Base-by-base conservation (phyloP, 768 basidiomycete genomes). In the Tylopilus cervinicoccineus region DNA sequence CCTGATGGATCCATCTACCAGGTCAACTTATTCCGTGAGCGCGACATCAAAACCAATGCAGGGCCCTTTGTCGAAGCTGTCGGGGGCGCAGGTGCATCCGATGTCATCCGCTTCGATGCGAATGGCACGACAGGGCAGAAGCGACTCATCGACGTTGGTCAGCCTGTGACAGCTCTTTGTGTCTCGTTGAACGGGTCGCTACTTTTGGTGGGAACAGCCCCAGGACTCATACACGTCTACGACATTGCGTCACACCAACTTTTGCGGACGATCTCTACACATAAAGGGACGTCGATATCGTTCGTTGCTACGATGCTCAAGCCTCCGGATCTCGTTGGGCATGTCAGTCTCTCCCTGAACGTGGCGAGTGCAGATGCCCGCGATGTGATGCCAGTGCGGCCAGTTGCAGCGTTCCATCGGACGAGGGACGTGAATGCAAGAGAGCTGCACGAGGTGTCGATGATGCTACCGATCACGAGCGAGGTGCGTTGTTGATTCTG, bases 221-320 rank as follows among this genome's bases (percentile, higher is more conserved):
- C 76, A 2, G 92, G 92, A 3, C 62, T 80, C 12, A 78, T 97
- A 42, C 78, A 90, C 48, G 66, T 93, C 32, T 92, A 93, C 64
- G 89, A 96, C 53, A 78, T 95, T 26, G 81, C 90, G 2, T 95
- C 95, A 0, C 90, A 93, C 60, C 94, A 98, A 62, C 81, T 83
- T 24, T 71, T 96, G 23, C 86, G 93, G 38, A 86, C 87, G 23
- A 82, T 97, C 36, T 77, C 80, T 16, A 74, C 84, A 1, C 86
- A 81, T 64, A 86, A 82, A 56, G 80, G 81, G 37, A 63, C 80
- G 56, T 67, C 79, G 27, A 83, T 97, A 63, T 83, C 89, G 14
- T 73, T 83, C 65, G 67, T 99, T 6, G 69, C 77, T 38, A 87
- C 89, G 3, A 76, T 98, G 69, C 75, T 94, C 41, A 88, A 87